Evolutionary conservation across 2,329 filamentous ascomycete genomes (phyloP).

Genomic region (Thelonectria rubi): DNA sequence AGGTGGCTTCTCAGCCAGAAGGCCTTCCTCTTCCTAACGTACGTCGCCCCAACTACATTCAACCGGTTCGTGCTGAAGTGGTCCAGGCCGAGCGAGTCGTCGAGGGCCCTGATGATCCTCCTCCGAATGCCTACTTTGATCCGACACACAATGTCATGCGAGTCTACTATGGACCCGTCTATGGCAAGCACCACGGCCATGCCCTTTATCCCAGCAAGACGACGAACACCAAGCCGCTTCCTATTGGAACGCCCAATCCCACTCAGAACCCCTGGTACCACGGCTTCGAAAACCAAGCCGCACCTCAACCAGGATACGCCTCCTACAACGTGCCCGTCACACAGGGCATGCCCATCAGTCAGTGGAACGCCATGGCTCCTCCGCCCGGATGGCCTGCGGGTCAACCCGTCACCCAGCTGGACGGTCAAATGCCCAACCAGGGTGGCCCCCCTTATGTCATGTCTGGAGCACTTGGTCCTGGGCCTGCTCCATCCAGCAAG

Average conservation of each 20-base stretch:
- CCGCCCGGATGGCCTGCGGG: slow-evolving; percentile 35
- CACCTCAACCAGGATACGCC: slow-evolving; percentile 35
- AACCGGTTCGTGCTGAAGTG: slow-evolving; percentile 58
- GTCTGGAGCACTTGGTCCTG: slow-evolving; percentile 20
- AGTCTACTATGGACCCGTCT: slow-evolving; percentile 66
- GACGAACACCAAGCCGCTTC: slow-evolving; percentile 45
- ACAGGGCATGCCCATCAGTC: slow-evolving; percentile 40
- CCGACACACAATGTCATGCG: slow-evolving; percentile 60
- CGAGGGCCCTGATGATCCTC: slow-evolving; percentile 61
- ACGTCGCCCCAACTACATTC: slow-evolving; percentile 56
- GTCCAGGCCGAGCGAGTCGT: slow-evolving; percentile 65
- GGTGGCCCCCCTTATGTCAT: slow-evolving; percentile 16
- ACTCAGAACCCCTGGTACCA: slow-evolving; percentile 54
- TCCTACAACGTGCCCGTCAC: slow-evolving; percentile 42
- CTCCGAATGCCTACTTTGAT: slow-evolving; percentile 69
- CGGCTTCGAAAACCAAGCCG: slow-evolving; percentile 46
- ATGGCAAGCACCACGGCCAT: slow-evolving; percentile 58
- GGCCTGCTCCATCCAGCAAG: slow-evolving; percentile 30
- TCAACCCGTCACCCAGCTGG: slow-evolving; percentile 6
- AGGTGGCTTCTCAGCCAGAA: slow-evolving; percentile 36
- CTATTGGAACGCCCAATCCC: slow-evolving; percentile 56
- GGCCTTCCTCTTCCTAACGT: slow-evolving; percentile 44
- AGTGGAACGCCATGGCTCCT: slow-evolving; percentile 36
- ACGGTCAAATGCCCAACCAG: slow-evolving; percentile 16
- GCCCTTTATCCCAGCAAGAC: slow-evolving; percentile 56